Base-by-base conservation (phyloP, 148 eudicot species). In the Rhododendron molle region DNA sequence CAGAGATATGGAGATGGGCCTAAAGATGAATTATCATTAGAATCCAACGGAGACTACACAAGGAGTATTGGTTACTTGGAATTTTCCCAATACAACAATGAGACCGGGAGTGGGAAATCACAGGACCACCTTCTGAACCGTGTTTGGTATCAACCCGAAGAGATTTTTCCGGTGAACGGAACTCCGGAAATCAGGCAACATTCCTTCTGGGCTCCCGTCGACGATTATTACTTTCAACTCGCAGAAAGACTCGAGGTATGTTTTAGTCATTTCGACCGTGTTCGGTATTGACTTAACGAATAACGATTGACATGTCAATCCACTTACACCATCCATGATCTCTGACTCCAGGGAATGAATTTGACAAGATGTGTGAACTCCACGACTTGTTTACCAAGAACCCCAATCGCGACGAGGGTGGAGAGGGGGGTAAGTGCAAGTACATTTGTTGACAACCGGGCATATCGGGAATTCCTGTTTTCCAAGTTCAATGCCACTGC, bases 101-200 rank as follows among this genome's bases (percentile, higher is more conserved):
- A 79, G 2, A 85, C 83, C 2, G 28, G 43, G 74, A 50, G 15
- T 20, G 74, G 20, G 65, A 54, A 58, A 0, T 38, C 46, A 4
- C 4, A 28, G 0, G 81, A 78, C 21, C 91, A 90, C 71, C 78
- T 88, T 4, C 71, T 94, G 26, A 93, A 94, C 83, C 86, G 81
- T n/a, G 83, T 94, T 26, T 94, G 96, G 96, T 94, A 88, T 84
- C 96, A 94, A 86, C 94, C 91, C 0, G 96, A 94, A 52, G 95
- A 94, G 83, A 83, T 92, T 14, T 94, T 92, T 46, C 90, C 92
- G 0, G 82, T 91, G 16, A 90, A 92, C 71, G 95, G 91, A 86
- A 54, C 54, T 72, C 94, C 95, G 56, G 96, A 94, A 81, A 49
- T 83, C 72, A 86, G 95, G 34, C 91, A 93, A 20, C 94, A 94